Conservation (phyloP, 768 basidiomycete genomes). For the Termitomyces sp. region DNA sequence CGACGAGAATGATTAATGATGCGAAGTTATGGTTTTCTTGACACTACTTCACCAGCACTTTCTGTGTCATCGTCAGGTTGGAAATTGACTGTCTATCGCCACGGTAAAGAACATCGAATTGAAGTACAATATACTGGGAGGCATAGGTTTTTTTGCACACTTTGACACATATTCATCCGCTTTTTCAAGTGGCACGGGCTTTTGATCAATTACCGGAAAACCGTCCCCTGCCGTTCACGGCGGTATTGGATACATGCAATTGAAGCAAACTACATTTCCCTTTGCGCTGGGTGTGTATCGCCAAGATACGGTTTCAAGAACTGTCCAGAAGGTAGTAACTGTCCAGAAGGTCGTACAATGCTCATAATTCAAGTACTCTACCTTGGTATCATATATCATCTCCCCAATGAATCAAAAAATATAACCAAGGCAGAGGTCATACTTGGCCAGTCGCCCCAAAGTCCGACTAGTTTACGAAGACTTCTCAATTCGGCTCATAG, state of each 20-base stretch:
- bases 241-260: constrained; percentile 39
- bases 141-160: constrained; percentile 32
- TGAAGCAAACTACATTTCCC: too few relatives aligned
- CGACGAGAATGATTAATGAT: too few relatives aligned
- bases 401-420: too few relatives aligned
- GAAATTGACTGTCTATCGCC: constrained; percentile 62
- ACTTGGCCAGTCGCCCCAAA: too few relatives aligned
- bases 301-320: neutral
- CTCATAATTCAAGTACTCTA: too few relatives aligned
- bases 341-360: too few relatives aligned
- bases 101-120: constrained; percentile 58
- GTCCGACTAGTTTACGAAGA: neutral
- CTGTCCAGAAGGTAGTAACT: too few relatives aligned
- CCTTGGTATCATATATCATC: too few relatives aligned
- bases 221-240: constrained; percentile 67
- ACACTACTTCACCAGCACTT: too few relatives aligned
- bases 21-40: too few relatives aligned
- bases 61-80: constrained; percentile 41
- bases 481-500: constrained; percentile 41
- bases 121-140: constrained; percentile 69
- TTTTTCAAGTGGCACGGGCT: constrained; percentile 14
- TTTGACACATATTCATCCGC: constrained; percentile 1
- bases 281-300: neutral
- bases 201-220: constrained; percentile 41
- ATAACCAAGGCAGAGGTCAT: too few relatives aligned